Percentiles rank a stretch among this genome's conserved stretches.
These are phyloP conservation scores for Xerocomus spinulosus DNA, from an alignment of 768 basidiomycete species.

Conservation along the genomic window DNA sequence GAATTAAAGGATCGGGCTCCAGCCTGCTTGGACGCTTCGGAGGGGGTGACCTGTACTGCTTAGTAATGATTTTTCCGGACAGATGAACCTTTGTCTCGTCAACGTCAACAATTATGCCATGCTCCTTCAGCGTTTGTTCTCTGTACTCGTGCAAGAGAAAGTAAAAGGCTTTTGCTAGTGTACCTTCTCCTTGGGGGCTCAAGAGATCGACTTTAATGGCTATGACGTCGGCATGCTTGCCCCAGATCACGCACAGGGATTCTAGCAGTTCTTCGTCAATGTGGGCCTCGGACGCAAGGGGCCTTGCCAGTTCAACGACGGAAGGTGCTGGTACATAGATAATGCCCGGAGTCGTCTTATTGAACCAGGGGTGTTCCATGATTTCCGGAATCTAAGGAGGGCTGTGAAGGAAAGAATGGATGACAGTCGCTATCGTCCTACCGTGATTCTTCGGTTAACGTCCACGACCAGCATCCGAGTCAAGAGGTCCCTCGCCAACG, in stretches of 20 bases:
- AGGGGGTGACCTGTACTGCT: conserved; percentile 41
- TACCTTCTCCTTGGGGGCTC: conserved; percentile 62
- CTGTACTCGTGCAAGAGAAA: conserved; percentile 76
- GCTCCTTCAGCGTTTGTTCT: conserved; percentile 55
- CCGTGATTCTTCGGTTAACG: conserved; percentile 73
- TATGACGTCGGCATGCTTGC: conserved; percentile 59
- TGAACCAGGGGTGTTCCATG: conserved; percentile 79
- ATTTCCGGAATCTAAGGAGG: conserved; percentile 75
- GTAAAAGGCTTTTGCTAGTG: conserved; percentile 85
- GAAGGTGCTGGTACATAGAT: conserved; percentile 52
- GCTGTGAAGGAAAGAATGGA: conserved; percentile 2
- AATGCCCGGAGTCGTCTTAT: conserved; percentile 46
- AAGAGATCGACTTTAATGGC: conserved; percentile 62
- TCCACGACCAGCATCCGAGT: conserved; percentile 87
- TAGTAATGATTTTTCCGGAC: conserved; percentile 32
- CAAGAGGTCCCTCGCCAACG: conserved; percentile 81
- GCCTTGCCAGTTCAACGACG: conserved; percentile 62
- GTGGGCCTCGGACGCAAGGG: conserved; percentile 59
- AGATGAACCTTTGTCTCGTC: conserved; percentile 18
- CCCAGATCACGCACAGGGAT: conserved; percentile 82
- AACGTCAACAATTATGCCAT: conserved; percentile 41
- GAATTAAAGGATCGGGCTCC: conserved; percentile 6
- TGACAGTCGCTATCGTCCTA: conserved; percentile 32
- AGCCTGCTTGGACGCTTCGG: conserved; percentile 27
- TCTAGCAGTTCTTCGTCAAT: conserved; percentile 76